Base-by-base conservation (phyloP, 345 rosid species). In the Eucalyptus cloeziana region DNA sequence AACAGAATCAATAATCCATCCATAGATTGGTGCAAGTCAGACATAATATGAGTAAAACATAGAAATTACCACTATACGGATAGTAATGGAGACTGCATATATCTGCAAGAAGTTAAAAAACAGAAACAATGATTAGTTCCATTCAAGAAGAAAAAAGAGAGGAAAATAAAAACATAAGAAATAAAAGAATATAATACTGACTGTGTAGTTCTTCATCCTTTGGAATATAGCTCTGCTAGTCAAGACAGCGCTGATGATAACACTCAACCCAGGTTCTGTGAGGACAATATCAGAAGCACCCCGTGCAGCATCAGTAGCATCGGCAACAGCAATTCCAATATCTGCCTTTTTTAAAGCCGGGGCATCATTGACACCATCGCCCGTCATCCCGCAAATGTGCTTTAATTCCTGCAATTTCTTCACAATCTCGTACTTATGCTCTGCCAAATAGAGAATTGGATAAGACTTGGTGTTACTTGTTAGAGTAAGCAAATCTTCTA, bases 361-460 rank as follows among this genome's bases (percentile, higher is more conserved):
- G 86, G 99, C 99, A 89, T 97, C 99, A 37, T 97, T 97, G 87
- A 97, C 99, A 87, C 99, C 99, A 91, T 97, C 99, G 40, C 99
- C 99, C 30, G 98, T 97, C 99, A 97, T 97, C 47, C 99, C 99
- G 91, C 96, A 94, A 37, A 96, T 94, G 91, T 97, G 99, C 90
- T 95, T 95, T 92, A 90, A 91, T 91, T 95, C 97, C 90, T 97
- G 99, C 91, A 96, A 92, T 94, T 95, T 97, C 97, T 90, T 97
- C 88, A 97, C 99, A 79, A 97, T 97, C 92, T 97, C 99, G 25
- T 97, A 97, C 90, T 97, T 97, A 93, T 97, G 99, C 92, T 97
- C 99, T 97, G 92, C 67, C 85, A 69, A 8, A 49, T 24, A 25
- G 25, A 90, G 60, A 54, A 12, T 54, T 3, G 44, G 87, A 25